Percentiles rank a stretch among this genome's conserved stretches.
Evolutionary conservation across 495 filamentous ascomycete species (phyloP).

Genomic region (Platismatia glauca): DNA sequence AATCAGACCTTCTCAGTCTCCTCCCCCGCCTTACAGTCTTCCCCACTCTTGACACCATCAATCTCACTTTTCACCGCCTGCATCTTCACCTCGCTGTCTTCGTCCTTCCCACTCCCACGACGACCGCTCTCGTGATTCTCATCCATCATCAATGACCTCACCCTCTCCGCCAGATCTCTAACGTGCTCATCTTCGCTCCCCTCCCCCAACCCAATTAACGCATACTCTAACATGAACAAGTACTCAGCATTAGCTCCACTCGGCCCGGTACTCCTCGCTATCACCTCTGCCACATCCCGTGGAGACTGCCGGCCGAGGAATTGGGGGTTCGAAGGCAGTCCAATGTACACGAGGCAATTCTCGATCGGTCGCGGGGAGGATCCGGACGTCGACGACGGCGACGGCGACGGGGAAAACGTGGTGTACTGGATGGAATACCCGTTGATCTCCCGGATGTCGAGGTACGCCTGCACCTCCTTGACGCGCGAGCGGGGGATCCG

Average conservation of each 20-base stretch:
- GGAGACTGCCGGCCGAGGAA: conserved; percentile 80
- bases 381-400: not conserved
- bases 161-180: conserved; percentile 39
- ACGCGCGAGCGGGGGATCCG: conserved; percentile 68
- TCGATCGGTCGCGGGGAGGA: conserved; percentile 28
- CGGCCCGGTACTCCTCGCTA: conserved; percentile 64
- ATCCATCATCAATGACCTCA: conserved; percentile 35
- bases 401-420: conserved; percentile 42
- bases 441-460: conserved; percentile 95
- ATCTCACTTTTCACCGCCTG: conserved; percentile 33
- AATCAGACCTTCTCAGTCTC: conserved; percentile 20
- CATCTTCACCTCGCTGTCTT: not conserved
- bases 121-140: conserved; percentile 30
- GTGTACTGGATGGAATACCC: conserved; percentile 89
- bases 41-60: conserved; percentile 21
- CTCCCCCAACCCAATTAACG: conserved; percentile 67
- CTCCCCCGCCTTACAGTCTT: conserved; percentile 26
- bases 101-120: not conserved
- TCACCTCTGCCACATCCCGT: conserved; percentile 73
- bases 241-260: conserved; percentile 93
- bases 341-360: conserved; percentile 79
- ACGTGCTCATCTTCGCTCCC: conserved; percentile 76
- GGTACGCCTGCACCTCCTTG: conserved; percentile 75
- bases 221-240: conserved; percentile 69
- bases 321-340: conserved; percentile 86